Conservation (phyloP, 495 filamentous ascomycete genomes). For the Neohortaea acidophila region DNA sequence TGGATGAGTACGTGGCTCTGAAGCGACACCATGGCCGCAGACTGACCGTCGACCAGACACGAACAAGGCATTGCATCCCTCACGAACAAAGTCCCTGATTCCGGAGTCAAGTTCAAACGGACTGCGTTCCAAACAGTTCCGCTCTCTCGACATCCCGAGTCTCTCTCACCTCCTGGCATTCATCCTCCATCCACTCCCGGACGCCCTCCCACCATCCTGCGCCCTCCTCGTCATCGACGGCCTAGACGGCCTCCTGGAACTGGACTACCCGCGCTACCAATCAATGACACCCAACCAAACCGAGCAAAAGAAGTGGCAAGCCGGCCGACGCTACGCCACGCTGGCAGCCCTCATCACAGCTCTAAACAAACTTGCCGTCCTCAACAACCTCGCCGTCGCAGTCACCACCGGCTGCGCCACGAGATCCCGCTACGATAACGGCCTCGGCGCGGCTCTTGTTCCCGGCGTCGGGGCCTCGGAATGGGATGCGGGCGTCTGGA, state of each 20-base stretch:
- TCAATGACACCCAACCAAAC: slow-evolving; percentile 25
- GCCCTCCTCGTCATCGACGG: slow-evolving; percentile 62
- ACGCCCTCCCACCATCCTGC: slow-evolving; percentile 44
- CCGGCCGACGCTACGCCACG: slow-evolving; percentile 47
- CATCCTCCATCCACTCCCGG: slow-evolving; percentile 42
- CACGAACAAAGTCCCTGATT: too few species aligned
- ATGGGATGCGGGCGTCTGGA: slow-evolving; percentile 57
- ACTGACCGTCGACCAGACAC: background rate
- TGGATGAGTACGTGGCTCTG: slow-evolving; percentile 6
- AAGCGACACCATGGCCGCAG: background rate
- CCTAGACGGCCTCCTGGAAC: slow-evolving; percentile 54
- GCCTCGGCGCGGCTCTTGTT: slow-evolving; percentile 33
- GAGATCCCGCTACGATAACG: slow-evolving; percentile 42
- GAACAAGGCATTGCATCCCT: background rate
- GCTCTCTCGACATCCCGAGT: slow-evolving; percentile 31
- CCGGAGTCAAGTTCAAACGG: too few species aligned
- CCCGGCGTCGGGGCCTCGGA: slow-evolving; percentile 49
- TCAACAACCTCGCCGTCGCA: slow-evolving; percentile 50
- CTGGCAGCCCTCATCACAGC: slow-evolving; percentile 39
- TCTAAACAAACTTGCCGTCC: slow-evolving; percentile 53
- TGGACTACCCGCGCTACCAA: slow-evolving; percentile 38
- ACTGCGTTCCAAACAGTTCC: slow-evolving; percentile 36
- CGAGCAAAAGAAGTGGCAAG: slow-evolving; percentile 38
- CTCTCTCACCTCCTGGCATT: slow-evolving; percentile 68
- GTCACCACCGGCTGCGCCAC: slow-evolving; percentile 58